A percentile compares a stretch with the other conserved stretches of the same genome.
These are phyloP conservation scores for Alternaria ventricosa DNA, from an alignment of 2,329 filamentous ascomycete genomes.

Conservation along the genomic window DNA sequence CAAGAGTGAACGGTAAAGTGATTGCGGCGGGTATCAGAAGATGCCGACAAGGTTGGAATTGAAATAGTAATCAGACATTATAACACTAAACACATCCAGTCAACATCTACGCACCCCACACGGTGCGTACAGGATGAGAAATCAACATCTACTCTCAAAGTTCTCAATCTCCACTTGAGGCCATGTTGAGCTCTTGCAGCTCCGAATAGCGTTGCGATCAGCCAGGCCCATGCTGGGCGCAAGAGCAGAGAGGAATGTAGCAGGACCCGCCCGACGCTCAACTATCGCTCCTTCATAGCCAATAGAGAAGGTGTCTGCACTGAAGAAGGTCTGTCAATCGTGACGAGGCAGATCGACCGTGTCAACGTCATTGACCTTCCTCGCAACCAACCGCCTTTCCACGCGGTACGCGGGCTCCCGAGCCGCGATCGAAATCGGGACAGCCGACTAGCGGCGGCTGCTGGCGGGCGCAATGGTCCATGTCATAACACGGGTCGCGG, in stretches of 20 bases:
- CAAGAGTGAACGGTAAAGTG: rapidly evolving
- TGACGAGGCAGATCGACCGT: background rate
- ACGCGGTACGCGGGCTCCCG: background rate
- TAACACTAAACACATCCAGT: background rate
- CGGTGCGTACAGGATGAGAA: background rate
- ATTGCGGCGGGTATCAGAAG: background rate
- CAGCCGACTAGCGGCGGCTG: background rate
- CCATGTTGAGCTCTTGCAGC: background rate
- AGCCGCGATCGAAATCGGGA: background rate
- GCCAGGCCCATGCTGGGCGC: too few relatives aligned
- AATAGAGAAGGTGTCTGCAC: background rate
- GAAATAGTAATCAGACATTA: background rate
- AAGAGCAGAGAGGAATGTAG: background rate
- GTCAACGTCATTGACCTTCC: background rate
- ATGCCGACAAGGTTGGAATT: background rate
- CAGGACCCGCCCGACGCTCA: background rate
- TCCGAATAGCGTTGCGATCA: background rate
- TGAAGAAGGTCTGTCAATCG: background rate
- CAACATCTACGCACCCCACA: background rate
- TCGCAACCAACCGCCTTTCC: background rate
- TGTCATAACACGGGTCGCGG: background rate
- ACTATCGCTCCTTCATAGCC: background rate
- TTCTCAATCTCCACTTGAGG: background rate
- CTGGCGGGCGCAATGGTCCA: background rate
- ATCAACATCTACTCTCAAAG: background rate